Evolutionary conservation across 257 asterid species (phyloP).

Genomic region (Dorcoceras hygrometricum): DNA sequence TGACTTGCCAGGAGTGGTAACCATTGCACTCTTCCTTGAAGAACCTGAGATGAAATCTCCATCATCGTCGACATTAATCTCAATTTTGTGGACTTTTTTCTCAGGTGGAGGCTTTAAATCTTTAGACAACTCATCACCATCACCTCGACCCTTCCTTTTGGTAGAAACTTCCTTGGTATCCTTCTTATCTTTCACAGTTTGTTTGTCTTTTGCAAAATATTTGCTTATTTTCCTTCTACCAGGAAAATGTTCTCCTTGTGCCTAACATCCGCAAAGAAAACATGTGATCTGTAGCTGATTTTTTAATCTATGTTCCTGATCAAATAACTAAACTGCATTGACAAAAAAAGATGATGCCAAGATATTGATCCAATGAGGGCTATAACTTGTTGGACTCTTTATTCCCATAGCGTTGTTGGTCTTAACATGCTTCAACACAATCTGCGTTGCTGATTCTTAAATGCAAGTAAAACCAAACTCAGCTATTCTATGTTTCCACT

Average conservation of each 20-base stretch:
- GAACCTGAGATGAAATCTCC: constrained; percentile 58
- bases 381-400: constrained; percentile 8
- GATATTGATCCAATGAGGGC: constrained; percentile 10
- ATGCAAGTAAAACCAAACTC: constrained; percentile 1
- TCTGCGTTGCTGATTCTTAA: not conserved
- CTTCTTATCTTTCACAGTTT: constrained; percentile 45
- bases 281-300: constrained; percentile 5
- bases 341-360: not conserved
- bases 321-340: constrained; percentile 12
- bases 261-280: constrained; percentile 33
- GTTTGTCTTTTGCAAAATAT: constrained; percentile 63
- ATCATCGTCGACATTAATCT: constrained; percentile 37
- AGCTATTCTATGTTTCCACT: not conserved
- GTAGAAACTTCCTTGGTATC: constrained; percentile 52
- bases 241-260: constrained; percentile 57
- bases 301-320: constrained; percentile 7
- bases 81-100: constrained; percentile 58
- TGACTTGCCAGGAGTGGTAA: constrained; percentile 61
- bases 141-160: constrained; percentile 53
- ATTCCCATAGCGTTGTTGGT: not conserved
- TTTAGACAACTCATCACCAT: constrained; percentile 28
- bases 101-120: constrained; percentile 51
- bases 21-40: constrained; percentile 43
- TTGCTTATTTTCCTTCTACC: constrained; percentile 90
- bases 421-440: constrained; percentile 4